Base-by-base conservation (phyloP, 257 asterid species). In the Scutellaria galericulata region DNA sequence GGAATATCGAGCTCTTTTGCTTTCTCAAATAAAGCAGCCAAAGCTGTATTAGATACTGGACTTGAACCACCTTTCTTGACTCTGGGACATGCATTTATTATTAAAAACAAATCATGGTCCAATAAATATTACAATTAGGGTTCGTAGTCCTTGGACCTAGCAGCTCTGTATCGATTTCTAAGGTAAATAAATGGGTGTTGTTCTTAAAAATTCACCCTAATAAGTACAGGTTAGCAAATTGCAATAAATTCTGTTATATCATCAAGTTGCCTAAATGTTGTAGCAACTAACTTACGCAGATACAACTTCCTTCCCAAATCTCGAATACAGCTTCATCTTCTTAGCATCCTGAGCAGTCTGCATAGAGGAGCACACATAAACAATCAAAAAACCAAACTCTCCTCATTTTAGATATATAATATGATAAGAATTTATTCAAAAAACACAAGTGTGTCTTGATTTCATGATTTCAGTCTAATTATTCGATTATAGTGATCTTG, bases 1-100 rank as follows among this genome's bases (percentile, higher is more conserved):
- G 98, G 97, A 68, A 91, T 82, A 79, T 93, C 98, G 52, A 93
- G 96, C 80, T 91, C 97, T 85, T 89, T 93, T 45, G 87, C 89
- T 84, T 93, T 93, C 81, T 91, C 97, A 54, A 85, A 66, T 75
- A 93, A 64, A 61, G 96, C 86, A 68, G 93, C 96, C 75, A 93
- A 87, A 77, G 93, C 84, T 42, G 84, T 71, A 75, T 91, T 93
- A 14, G 98, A 91, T 81, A 81, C 85, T 14, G 94, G 87, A 75
- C 80, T 93, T 2, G 92, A 64, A 72, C 96, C 97, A 47, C 96
- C 97, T 86, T 86, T 93, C 87, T 90, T 90, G 61, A 90, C 91
- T 82, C 98, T 93, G 81, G 35, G 71, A 52, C 65, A 73, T 64
- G 64, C n/a, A 57, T 44, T 62, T 35, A 35, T 31, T 27, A 10